Evolutionary conservation across 2,329 filamentous ascomycete species (phyloP).

Genomic region (Colletotrichum sp.): DNA sequence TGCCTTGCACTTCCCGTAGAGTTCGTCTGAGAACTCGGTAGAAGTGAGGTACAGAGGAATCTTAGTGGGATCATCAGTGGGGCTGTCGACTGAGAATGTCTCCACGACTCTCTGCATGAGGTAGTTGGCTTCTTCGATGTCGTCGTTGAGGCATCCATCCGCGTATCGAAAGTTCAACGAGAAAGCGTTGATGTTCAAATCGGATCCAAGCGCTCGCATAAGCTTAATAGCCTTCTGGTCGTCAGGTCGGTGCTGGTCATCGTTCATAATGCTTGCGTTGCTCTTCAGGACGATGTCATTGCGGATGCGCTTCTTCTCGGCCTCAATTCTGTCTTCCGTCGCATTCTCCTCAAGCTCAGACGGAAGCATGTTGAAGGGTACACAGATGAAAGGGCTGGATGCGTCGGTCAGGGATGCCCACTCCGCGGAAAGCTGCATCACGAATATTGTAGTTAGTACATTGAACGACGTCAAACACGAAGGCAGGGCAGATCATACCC

Average conservation of each 20-base stretch:
- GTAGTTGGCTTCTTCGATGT: slow-evolving; percentile 54
- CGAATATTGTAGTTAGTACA: neutral
- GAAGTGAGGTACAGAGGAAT: slow-evolving; percentile 51
- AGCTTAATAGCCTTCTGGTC: slow-evolving; percentile 39
- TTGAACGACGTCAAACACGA: too few species aligned
- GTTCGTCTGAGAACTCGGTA: slow-evolving; percentile 41
- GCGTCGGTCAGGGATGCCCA: slow-evolving; percentile 44
- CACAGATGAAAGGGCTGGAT: slow-evolving; percentile 38
- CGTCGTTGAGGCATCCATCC: slow-evolving; percentile 43
- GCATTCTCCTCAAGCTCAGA: slow-evolving; percentile 32
- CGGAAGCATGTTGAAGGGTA: slow-evolving; percentile 48
- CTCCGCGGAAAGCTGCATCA: slow-evolving; percentile 39
- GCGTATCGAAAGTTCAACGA: slow-evolving; percentile 46
- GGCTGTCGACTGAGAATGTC: slow-evolving; percentile 43
- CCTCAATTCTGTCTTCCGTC: slow-evolving; percentile 31
- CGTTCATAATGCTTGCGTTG: slow-evolving; percentile 39
- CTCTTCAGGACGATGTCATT: slow-evolving; percentile 40
- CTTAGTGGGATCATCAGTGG: slow-evolving; percentile 40
- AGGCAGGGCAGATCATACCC: slow-evolving; percentile 28
- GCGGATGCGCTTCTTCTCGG: slow-evolving; percentile 42
- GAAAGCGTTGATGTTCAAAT: slow-evolving; percentile 53
- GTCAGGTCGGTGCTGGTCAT: slow-evolving; percentile 27
- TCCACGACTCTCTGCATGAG: slow-evolving; percentile 50
- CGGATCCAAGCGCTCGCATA: slow-evolving; percentile 46
- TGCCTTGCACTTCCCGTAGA: slow-evolving; percentile 45